Conservation (phyloP, 768 basidiomycete species). For the Tylopilus plumbeoviolaceoides region DNA sequence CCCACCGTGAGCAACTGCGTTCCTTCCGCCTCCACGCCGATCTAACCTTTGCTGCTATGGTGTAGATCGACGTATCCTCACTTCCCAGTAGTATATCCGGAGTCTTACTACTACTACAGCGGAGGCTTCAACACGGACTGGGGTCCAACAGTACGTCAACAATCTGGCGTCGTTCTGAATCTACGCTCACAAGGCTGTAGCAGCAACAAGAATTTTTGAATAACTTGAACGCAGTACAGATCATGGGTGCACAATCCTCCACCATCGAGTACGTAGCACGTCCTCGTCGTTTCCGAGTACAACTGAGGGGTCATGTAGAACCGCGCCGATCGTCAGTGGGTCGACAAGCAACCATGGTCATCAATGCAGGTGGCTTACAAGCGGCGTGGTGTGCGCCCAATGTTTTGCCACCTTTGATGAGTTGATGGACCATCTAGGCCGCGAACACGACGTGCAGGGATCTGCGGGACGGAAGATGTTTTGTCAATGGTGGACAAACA, state of each 20-base stretch:
- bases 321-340: too few relatives aligned
- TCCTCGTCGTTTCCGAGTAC: neutral
- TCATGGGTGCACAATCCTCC: neutral
- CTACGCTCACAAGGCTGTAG: neutral
- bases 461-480: neutral
- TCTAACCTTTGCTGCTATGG: neutral
- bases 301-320: slow-evolving; percentile 2
- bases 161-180: too few relatives aligned
- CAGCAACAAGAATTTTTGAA: neutral
- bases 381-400: neutral
- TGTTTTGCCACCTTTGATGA: neutral
- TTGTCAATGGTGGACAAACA: slow-evolving; percentile 2
- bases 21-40: too few relatives aligned
- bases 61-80: neutral
- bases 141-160: slow-evolving; percentile 1
- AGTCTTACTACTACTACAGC: accelerated
- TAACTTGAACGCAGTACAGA: neutral
- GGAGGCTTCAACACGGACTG: neutral
- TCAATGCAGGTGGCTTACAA: slow-evolving; percentile 6
- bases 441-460: slow-evolving; percentile 4
- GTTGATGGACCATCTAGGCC: slow-evolving; percentile 1
- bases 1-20: neutral
- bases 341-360: neutral
- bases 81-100: neutral
- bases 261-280: neutral